Conservation (phyloP, 2,329 filamentous ascomycete species). For the Xylaria polymorpha region DNA sequence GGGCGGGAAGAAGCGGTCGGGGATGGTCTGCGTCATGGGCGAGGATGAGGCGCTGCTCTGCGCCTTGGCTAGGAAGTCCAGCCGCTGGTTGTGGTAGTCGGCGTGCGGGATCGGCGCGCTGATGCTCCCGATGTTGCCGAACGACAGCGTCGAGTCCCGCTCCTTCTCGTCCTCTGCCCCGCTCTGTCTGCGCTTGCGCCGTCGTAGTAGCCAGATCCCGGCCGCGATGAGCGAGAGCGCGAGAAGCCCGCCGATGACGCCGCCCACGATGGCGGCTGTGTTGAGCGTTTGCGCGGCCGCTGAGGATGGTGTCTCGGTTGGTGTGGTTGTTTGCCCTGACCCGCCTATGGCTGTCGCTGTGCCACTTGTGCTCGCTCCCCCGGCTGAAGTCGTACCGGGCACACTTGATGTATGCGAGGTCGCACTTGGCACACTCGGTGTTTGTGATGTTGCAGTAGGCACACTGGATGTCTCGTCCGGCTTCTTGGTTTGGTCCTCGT, state of each 20-base stretch:
- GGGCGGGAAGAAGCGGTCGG: slow-evolving; percentile 39
- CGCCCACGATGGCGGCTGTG: slow-evolving; percentile 49
- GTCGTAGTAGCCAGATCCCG: slow-evolving; percentile 37
- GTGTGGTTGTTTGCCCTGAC: slow-evolving; percentile 22
- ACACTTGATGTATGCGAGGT: slow-evolving; percentile 26
- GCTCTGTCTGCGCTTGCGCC: slow-evolving; percentile 40
- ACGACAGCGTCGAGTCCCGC: slow-evolving; percentile 39
- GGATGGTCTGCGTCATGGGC: slow-evolving; percentile 27
- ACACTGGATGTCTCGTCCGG: slow-evolving; percentile 37
- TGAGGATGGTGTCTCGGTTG: slow-evolving; percentile 31
- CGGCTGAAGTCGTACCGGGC: slow-evolving; percentile 24
- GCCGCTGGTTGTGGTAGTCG: slow-evolving; percentile 43
- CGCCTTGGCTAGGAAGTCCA: slow-evolving; percentile 48
- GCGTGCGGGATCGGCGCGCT: slow-evolving; percentile 47
- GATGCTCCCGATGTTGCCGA: slow-evolving; percentile 49
- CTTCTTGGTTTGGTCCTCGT: slow-evolving; percentile 61
- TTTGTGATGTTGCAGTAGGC: slow-evolving; percentile 24
- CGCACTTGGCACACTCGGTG: slow-evolving; percentile 26
- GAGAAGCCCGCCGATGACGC: slow-evolving; percentile 46
- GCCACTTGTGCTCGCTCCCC: slow-evolving; percentile 4
- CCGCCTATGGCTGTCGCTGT: slow-evolving; percentile 21
- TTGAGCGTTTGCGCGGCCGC: slow-evolving; percentile 39
- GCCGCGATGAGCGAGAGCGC: slow-evolving; percentile 37
- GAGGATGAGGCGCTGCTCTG: slow-evolving; percentile 38
- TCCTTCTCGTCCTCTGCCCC: slow-evolving; percentile 27